phyloP scores from a whole-genome alignment of 106 monocot genomes.

The Allium fistulosum region DNA sequence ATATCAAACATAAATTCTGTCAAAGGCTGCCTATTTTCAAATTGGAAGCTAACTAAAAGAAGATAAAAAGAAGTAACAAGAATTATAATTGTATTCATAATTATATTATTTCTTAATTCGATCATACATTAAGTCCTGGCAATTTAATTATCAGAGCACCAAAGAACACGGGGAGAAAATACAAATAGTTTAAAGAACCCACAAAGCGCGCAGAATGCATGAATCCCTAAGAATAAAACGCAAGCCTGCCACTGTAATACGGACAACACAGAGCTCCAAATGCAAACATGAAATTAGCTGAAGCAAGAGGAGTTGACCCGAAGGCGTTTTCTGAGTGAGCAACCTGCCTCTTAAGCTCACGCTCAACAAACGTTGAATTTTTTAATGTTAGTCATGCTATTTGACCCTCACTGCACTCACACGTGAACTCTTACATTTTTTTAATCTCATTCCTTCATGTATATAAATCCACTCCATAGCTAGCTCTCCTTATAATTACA shows the following conservation, averaged over 20 bases:
- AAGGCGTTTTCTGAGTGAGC: constrained; percentile 56
- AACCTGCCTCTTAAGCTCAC: constrained; percentile 58
- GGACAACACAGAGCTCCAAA: neutral
- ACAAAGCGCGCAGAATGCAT: neutral
- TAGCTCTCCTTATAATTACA: neutral
- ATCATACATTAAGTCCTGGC: no score
- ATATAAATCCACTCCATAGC: neutral
- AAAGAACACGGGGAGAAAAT: constrained; percentile 12
- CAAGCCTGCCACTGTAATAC: neutral
- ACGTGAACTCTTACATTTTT: constrained; percentile 21
- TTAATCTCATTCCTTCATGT: neutral
- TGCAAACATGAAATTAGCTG: neutral
- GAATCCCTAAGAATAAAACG: neutral
- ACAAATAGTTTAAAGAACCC: neutral
- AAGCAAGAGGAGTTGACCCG: constrained; percentile 43
- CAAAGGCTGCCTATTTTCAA: no score
- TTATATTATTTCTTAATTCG: no score
- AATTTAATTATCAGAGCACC: neutral
- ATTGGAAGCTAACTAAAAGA: no score
- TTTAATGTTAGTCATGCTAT: constrained; percentile 51
- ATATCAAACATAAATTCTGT: no score
- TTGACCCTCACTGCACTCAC: constrained; percentile 26
- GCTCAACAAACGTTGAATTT: constrained; percentile 68
- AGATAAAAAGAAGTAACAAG: no score
- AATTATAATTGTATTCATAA: no score